Percentiles rank a stretch among this genome's conserved stretches.
phyloP scores from a whole-genome alignment of 1,284 basidiomycete genomes.

The Heterobasidion irregulare region DNA sequence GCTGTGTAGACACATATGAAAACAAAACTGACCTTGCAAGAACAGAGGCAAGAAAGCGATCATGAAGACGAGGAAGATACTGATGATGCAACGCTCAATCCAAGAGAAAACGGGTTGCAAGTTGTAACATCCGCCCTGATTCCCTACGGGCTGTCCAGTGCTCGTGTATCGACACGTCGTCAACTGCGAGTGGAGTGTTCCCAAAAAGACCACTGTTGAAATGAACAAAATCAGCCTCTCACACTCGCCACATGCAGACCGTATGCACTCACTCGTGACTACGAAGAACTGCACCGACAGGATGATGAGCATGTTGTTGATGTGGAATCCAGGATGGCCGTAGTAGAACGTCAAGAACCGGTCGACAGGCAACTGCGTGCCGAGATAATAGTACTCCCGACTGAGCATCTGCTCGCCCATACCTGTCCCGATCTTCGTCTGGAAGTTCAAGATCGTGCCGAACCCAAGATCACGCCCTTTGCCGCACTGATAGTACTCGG shows the following conservation, averaged over 20 bases:
- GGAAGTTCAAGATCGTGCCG: slow-evolving; percentile 98
- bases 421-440: slow-evolving; percentile 98
- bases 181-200: slow-evolving; percentile 79
- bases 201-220: slow-evolving; percentile 80
- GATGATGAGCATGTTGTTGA: slow-evolving; percentile 99
- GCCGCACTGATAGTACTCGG: slow-evolving; percentile 97
- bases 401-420: slow-evolving; percentile 99
- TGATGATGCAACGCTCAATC: slow-evolving; percentile 92
- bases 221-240: slow-evolving; percentile 5
- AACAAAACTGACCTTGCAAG: slow-evolving; percentile 62
- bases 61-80: slow-evolving; percentile 95
- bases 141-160: slow-evolving; percentile 62
- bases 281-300: slow-evolving; percentile 92
- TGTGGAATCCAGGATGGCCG: slow-evolving; percentile 98
- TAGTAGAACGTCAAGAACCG: slow-evolving; percentile 99
- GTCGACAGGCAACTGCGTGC: slow-evolving; percentile 97
- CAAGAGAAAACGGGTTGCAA: slow-evolving; percentile 84
- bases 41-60: slow-evolving; percentile 91
- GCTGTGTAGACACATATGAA: background rate
- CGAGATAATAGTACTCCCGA: slow-evolving; percentile 98
- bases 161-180: slow-evolving; percentile 72
- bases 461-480: slow-evolving; percentile 99
- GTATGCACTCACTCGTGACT: slow-evolving; percentile 56
- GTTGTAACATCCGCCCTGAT: slow-evolving; percentile 87
- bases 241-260: background rate